A percentile compares a stretch with the other conserved stretches of the same genome.
phyloP scores from a whole-genome alignment of 148 eudicot species.

The Rhododendron vialii region DNA sequence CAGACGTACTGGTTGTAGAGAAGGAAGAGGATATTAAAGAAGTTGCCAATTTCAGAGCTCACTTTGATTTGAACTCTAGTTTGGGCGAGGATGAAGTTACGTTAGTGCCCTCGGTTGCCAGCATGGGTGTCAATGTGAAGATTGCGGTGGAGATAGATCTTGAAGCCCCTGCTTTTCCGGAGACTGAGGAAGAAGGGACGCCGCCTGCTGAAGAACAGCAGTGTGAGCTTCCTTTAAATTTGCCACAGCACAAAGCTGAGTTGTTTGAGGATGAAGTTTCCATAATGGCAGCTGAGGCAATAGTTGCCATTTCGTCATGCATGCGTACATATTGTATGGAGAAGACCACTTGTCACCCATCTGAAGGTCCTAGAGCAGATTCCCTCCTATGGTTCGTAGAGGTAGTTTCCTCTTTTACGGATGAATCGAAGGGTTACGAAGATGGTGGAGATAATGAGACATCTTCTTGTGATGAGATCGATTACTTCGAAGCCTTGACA shows the following conservation, averaged over 20 bases:
- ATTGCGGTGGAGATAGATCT: conserved; percentile 38
- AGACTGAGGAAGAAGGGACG: conserved; percentile 30
- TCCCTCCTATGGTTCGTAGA: conserved; percentile 56
- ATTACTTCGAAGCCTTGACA: conserved; percentile 66
- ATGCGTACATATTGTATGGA: conserved; percentile 12
- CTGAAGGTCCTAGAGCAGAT: conserved; percentile 35
- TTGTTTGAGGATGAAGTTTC: conserved; percentile 19
- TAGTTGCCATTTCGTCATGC: conserved; percentile 55
- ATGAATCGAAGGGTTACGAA: conserved; percentile 14
- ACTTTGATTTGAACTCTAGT: conserved; percentile 72
- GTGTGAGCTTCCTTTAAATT: conserved; percentile 5
- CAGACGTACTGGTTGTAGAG: conserved; percentile 26
- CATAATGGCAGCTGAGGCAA: conserved; percentile 60
- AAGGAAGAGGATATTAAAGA: conserved; percentile 26
- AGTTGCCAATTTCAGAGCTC: conserved; percentile 26
- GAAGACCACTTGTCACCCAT: conserved; percentile 1
- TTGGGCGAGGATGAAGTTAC: conserved; percentile 50
- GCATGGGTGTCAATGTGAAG: conserved; percentile 29
- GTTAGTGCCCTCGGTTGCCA: conserved; percentile 28
- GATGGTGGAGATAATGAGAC: not conserved
- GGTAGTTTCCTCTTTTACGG: conserved; percentile 32
- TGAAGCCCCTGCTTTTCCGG: conserved; percentile 35
- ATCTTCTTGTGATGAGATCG: conserved; percentile 33
- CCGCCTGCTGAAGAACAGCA: conserved; percentile 23
- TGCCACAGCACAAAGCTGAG: conserved; percentile 11